Conservation (phyloP, 2,329 filamentous ascomycete genomes). For the Ciborinia camelliae region DNA sequence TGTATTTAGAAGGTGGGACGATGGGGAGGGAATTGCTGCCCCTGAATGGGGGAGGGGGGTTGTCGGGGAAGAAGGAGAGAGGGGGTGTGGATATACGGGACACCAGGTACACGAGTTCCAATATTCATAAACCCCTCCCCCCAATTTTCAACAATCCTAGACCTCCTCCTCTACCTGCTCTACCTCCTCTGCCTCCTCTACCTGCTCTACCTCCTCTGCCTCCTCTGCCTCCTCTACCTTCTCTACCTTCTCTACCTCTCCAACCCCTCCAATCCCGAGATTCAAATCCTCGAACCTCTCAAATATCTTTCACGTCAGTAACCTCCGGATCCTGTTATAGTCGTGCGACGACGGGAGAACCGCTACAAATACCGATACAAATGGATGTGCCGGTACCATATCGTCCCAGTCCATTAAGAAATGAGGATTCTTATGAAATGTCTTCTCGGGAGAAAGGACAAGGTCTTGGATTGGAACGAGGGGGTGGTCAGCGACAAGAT, state of each 20-base stretch:
- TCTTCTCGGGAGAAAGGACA: background rate
- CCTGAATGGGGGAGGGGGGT: too few species aligned
- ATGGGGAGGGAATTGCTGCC: background rate
- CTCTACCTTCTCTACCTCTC: background rate
- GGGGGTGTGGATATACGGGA: background rate
- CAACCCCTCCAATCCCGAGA: background rate
- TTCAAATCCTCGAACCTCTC: background rate
- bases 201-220: background rate
- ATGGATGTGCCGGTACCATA: background rate
- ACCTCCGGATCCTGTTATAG: background rate
- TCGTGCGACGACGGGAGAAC: background rate
- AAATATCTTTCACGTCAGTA: background rate
- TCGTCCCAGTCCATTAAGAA: background rate
- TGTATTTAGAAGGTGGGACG: background rate
- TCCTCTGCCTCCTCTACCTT: background rate
- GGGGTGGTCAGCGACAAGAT: background rate
- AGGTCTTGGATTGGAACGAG: background rate
- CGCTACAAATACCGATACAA: background rate
- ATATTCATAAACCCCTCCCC: too few species aligned
- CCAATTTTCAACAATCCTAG: background rate
- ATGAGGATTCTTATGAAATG: background rate
- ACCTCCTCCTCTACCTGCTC: background rate
- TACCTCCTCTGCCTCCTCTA: background rate
- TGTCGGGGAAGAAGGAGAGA: background rate
- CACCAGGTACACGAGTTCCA: background rate